Conservation (phyloP, 148 eudicot genomes). For the Nyssa sinensis region DNA sequence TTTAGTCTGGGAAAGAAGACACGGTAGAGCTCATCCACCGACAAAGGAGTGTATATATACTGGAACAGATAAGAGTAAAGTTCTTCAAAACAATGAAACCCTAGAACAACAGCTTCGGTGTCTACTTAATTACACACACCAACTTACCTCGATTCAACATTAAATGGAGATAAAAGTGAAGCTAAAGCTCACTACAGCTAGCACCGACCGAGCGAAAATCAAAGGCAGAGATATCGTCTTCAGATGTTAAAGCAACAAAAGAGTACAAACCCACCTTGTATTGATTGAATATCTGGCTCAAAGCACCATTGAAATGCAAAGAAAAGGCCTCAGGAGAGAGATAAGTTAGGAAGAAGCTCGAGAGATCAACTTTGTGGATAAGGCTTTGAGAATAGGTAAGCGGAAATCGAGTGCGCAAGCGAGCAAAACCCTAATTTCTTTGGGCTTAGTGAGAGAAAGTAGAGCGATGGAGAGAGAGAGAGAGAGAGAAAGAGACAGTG, state of each 20-base stretch:
- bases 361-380: background rate
- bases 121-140: constrained; percentile 4
- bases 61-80: background rate
- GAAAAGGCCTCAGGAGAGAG: background rate
- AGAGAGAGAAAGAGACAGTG: constrained; percentile 11
- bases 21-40: background rate
- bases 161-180: background rate
- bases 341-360: constrained; percentile 1
- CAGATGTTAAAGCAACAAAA: background rate
- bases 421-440: constrained; percentile 20
- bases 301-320: constrained; percentile 10
- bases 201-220: background rate
- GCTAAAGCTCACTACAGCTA: background rate
- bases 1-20: background rate
- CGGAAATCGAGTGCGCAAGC: constrained; percentile 16
- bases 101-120: constrained; percentile 3
- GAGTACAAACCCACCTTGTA: constrained; percentile 3
- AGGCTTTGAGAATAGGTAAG: constrained; percentile 7
- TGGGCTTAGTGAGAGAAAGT: constrained; percentile 8
- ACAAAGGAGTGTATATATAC: background rate
- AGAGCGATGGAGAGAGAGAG: constrained; percentile 10
- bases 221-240: background rate
- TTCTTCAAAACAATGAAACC: constrained; percentile 16
- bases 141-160: constrained; percentile 9
- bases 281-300: background rate